A percentile compares a stretch with the other conserved stretches of the same genome.
These are phyloP conservation scores for Phytophthora boehmeriae DNA, from an alignment of 352 stramenopile genomes.

Conservation along the genomic window DNA sequence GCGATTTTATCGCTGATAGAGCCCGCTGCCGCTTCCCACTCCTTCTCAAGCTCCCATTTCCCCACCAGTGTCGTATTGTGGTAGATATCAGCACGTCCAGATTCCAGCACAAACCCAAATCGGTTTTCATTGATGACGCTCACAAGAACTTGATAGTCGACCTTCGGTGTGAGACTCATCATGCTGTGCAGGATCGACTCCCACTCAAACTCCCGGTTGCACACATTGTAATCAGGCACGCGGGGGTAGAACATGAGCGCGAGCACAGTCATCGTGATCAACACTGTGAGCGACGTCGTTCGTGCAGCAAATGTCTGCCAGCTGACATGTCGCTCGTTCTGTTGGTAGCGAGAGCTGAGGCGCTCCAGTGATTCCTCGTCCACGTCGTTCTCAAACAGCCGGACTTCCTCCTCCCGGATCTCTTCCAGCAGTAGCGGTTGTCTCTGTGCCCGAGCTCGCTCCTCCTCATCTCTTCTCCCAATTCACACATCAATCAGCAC, in stretches of 20 bases:
- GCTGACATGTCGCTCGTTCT: conserved; percentile 51
- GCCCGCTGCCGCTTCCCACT: conserved; percentile 68
- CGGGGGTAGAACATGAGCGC: conserved; percentile 90
- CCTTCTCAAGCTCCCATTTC: conserved; percentile 70
- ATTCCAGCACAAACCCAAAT: conserved; percentile 82
- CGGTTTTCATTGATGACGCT: conserved; percentile 91
- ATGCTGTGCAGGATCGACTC: conserved; percentile 86
- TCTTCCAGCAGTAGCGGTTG: conserved; percentile 61
- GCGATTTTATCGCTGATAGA: conserved; percentile 84
- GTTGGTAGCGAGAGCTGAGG: conserved; percentile 46
- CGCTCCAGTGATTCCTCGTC: conserved; percentile 61
- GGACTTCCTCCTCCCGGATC: conserved; percentile 54
- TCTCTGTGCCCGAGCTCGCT: conserved; percentile 39
- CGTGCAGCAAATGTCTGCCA: conserved; percentile 59
- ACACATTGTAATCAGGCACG: conserved; percentile 89
- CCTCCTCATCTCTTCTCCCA: conserved; percentile 39
- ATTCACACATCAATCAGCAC: conserved; percentile 4
- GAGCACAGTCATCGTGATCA: conserved; percentile 69
- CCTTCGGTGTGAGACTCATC: conserved; percentile 71
- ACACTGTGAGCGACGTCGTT: conserved; percentile 52
- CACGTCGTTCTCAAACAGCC: conserved; percentile 65
- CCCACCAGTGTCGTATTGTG: conserved; percentile 76
- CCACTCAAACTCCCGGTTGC: conserved; percentile 90
- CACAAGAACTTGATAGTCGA: conserved; percentile 86
- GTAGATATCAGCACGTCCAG: conserved; percentile 82